These are phyloP conservation scores for Sphagnurus paluster DNA, from an alignment of 1,284 basidiomycete genomes.

Conservation along the genomic window DNA sequence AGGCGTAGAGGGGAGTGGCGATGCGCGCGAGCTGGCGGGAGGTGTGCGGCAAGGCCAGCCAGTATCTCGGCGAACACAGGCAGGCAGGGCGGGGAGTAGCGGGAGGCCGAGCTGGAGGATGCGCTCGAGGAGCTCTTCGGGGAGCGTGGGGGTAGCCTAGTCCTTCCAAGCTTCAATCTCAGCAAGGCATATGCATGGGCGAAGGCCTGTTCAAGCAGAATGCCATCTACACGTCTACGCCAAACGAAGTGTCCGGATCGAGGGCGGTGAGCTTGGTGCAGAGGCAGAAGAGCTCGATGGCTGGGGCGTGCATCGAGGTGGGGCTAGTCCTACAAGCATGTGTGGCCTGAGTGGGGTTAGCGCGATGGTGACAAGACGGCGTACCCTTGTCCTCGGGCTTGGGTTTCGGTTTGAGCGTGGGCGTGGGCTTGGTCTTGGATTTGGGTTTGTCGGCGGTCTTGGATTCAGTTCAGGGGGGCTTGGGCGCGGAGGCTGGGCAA, in stretches of 20 bases:
- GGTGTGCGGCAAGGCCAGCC: slow-evolving; percentile 46
- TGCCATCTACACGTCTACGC: slow-evolving; percentile 29
- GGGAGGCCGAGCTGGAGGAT: slow-evolving; percentile 41
- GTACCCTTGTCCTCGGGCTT: too few relatives aligned
- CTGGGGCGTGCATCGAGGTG: slow-evolving; percentile 27
- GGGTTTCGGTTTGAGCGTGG: too few relatives aligned
- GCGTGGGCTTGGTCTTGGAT: too few relatives aligned
- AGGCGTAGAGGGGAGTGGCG: slow-evolving; percentile 50
- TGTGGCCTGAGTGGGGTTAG: too few relatives aligned
- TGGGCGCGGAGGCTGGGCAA: too few relatives aligned
- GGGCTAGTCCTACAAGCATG: too few relatives aligned
- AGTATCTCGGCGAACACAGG: slow-evolving; percentile 28
- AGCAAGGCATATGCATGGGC: background rate
- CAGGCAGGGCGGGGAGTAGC: slow-evolving; percentile 27
- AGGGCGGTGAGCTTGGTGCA: slow-evolving; percentile 28
- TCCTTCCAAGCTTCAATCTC: background rate
- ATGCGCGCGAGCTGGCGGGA: slow-evolving; percentile 52
- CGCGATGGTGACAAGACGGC: too few relatives aligned
- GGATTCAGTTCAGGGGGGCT: too few relatives aligned
- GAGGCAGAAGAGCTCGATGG: slow-evolving; percentile 24
- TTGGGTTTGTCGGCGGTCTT: too few relatives aligned
- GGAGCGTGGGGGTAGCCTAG: too few relatives aligned
- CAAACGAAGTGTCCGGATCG: slow-evolving; percentile 46
- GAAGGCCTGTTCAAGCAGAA: slow-evolving; percentile 35
- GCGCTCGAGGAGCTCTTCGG: slow-evolving; percentile 57